These are phyloP conservation scores for Carex pumila DNA, from an alignment of 176 grass and related monocot genomes.

Conservation along the genomic window DNA sequence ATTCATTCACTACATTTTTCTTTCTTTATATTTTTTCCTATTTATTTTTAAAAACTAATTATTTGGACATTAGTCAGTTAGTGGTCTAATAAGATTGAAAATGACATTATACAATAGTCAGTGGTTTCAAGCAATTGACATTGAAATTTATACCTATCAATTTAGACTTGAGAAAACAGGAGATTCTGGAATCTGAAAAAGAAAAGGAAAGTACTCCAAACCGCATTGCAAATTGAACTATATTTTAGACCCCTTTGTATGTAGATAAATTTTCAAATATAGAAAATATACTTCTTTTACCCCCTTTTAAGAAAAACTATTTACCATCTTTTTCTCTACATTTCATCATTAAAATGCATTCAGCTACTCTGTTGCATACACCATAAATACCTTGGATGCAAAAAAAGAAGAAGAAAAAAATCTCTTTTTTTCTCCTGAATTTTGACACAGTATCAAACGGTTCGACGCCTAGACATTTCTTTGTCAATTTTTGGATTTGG, in stretches of 20 bases:
- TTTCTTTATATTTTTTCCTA: too few species aligned
- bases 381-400: not conserved
- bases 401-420: not conserved
- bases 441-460: not conserved
- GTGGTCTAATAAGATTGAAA: too few species aligned
- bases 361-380: not conserved
- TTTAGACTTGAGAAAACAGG: too few species aligned
- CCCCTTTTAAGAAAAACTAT: not conserved
- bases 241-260: not conserved
- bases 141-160: too few species aligned
- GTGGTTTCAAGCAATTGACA: too few species aligned
- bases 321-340: conserved; percentile 14
- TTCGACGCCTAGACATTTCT: not conserved
- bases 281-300: not conserved
- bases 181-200: too few species aligned
- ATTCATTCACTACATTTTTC: too few species aligned
- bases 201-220: too few species aligned
- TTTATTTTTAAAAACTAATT: too few species aligned
- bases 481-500: not conserved
- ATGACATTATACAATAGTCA: too few species aligned
- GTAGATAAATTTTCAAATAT: not conserved
- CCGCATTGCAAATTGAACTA: not conserved
- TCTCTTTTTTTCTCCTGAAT: too few species aligned
- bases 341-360: not conserved
- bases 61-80: too few species aligned